Evolutionary conservation across 176 grass and related monocot species (phyloP).

Genomic region (Stipa capillata): DNA sequence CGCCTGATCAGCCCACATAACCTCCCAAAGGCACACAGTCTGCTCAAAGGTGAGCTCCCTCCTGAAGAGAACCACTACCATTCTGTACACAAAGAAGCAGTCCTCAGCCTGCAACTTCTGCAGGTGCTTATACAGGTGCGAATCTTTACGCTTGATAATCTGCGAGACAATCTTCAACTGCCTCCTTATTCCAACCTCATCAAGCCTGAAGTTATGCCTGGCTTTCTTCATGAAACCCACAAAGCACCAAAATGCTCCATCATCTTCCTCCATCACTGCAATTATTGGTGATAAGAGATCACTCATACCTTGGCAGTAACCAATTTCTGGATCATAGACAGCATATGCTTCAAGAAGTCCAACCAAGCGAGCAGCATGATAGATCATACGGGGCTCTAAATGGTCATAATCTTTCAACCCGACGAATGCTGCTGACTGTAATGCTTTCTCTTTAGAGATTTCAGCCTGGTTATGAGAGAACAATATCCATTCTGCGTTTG

Average conservation of each 20-base stretch:
- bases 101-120: conserved; percentile 98
- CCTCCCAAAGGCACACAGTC: conserved; percentile 87
- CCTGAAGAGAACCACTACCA: conserved; percentile 93
- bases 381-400: conserved; percentile 67
- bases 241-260: conserved; percentile 96
- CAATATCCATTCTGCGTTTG: conserved; percentile 71
- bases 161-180: conserved; percentile 93
- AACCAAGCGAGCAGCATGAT: conserved; percentile 74
- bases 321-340: conserved; percentile 74
- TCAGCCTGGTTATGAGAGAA: conserved; percentile 50
- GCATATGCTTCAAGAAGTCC: conserved; percentile 82
- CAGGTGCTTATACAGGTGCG: conserved; percentile 70
- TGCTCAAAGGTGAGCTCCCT: conserved; percentile 93
- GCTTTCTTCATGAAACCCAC: conserved; percentile 96
- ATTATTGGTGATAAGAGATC: conserved; percentile 89
- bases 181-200: conserved; percentile 78
- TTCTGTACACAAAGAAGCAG: conserved; percentile 97
- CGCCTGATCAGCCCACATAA: conserved; percentile 96
- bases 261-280: conserved; percentile 70
- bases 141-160: conserved; percentile 94
- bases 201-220: conserved; percentile 89
- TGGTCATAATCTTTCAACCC: conserved; percentile 73
- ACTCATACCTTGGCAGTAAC: conserved; percentile 99
- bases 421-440: conserved; percentile 41
- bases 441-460: conserved; percentile 53